Evolutionary conservation across 495 filamentous ascomycete genomes (phyloP), one percentile per base, ranked within the genome.

Genomic region (Aspergillus wentii): DNA sequence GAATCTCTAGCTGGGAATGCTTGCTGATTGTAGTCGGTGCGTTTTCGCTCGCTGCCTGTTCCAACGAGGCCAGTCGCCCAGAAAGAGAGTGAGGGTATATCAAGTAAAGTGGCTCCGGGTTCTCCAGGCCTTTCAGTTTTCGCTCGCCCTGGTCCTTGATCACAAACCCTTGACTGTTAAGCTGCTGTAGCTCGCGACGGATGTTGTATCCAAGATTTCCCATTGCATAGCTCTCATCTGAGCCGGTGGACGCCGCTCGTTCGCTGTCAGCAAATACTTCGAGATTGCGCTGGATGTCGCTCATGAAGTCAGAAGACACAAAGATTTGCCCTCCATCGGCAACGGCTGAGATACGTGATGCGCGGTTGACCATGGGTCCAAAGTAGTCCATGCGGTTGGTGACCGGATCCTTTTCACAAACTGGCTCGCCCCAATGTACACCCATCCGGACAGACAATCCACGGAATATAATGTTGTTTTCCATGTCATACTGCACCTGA

Each of bases 301-400:
- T 82, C 61, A 97, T 94, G 62, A 96, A 97, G 57, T 99, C 92
- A 2, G 88, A 84, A 1, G 89, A 95, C 1, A 95, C 91, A 8
- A 90, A 91, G 36, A 97, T 95, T 61, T 99, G 90, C 3, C 92
- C 92, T 26, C 92, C 92, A 56, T 99, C 92, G n/a, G 92, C 92
- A 35, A 88, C 88, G 25, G 85, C 80, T 5, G 86, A 91, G 34
- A 99, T 92, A 60, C 92, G 83, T 33, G 90, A 83, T 0, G 92
- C 88, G 43, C 91, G 86, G 61, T 99, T 99, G 44, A 99, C 92
- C 88, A 99, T 97, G 1, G 94, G 92, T 7, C 92, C 92, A 60
- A 96, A 97, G 62, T 99, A 99, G 55, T 99, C 92, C 92, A 99
- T 99, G 27, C 92, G 88, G 32, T 88, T 81, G 8, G 92, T 99